phyloP scores from a whole-genome alignment of 2,329 filamentous ascomycete species.

The Alternaria viburni region DNA sequence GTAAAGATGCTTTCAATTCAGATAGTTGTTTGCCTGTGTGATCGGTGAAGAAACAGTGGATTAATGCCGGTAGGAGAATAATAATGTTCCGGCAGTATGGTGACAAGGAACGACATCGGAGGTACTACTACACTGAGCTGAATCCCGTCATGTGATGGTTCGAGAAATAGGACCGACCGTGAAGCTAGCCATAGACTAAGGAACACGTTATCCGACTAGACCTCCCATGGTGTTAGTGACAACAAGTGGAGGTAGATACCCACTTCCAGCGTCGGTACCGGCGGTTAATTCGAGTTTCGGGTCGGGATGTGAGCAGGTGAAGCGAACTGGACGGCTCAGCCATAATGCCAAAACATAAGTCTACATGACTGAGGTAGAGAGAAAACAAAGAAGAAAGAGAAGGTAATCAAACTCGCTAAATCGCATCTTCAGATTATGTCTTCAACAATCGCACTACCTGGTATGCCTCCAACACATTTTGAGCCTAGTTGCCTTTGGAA shows the following conservation, averaged over 20 bases:
- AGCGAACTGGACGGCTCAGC: not conserved
- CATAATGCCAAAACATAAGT: not conserved
- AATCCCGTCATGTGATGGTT: not conserved
- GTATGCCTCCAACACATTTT: not conserved
- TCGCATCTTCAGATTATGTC: conserved; percentile 11
- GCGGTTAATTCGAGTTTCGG: not conserved
- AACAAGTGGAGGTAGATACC: not conserved
- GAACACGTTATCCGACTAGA: not conserved
- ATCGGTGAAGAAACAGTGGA: not conserved
- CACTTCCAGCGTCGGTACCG: not conserved
- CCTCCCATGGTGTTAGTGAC: not conserved
- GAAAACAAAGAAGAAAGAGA: not conserved
- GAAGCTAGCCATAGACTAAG: not conserved
- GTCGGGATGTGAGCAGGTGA: not conserved
- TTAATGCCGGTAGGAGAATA: not conserved
- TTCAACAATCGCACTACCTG: conserved; percentile 2
- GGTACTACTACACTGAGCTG: not conserved
- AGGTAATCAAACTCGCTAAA: conserved; percentile 5
- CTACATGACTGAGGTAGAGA: not conserved
- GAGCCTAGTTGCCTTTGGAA: not conserved
- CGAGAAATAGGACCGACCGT: not conserved
- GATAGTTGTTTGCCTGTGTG: not conserved
- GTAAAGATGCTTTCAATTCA: not conserved
- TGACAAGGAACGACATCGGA: not conserved
- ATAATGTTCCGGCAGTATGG: not conserved